A percentile compares a stretch with the other conserved stretches of the same genome.
phyloP scores from a whole-genome alignment of 2,329 filamentous ascomycete species.

The Hypocrella siamensis region DNA sequence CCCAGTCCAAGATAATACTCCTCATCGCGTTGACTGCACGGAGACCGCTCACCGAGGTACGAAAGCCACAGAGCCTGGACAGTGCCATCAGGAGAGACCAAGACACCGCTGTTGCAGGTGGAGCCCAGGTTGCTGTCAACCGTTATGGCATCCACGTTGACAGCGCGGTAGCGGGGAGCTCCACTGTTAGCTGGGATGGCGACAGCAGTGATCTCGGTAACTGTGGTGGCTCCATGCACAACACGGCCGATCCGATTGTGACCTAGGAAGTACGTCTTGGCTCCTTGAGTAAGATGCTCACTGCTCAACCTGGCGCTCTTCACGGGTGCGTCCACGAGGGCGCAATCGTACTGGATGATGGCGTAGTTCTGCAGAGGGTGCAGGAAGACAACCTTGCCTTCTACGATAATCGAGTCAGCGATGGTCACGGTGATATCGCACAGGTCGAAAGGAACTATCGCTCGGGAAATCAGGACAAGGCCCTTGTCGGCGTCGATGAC shows the following conservation, averaged over 20 bases:
- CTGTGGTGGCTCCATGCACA: constrained; percentile 82
- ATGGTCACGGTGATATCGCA: constrained; percentile 95
- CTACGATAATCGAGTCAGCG: constrained; percentile 87
- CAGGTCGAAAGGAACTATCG: constrained; percentile 89
- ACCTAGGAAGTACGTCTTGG: constrained; percentile 92
- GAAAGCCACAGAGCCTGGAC: constrained; percentile 95
- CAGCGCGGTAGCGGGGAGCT: constrained; percentile 82
- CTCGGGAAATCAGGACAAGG: constrained; percentile 82
- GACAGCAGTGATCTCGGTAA: constrained; percentile 94
- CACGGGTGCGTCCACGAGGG: constrained; percentile 84
- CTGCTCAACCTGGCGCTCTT: constrained; percentile 73
- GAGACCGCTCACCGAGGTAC: constrained; percentile 79
- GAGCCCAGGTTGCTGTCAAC: constrained; percentile 85
- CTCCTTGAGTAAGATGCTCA: constrained; percentile 77
- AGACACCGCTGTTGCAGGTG: constrained; percentile 86
- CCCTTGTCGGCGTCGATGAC: constrained; percentile 97
- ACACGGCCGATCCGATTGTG: constrained; percentile 93
- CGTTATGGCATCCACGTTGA: constrained; percentile 93
- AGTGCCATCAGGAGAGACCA: constrained; percentile 77
- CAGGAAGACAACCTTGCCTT: constrained; percentile 87
- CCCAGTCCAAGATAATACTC: constrained; percentile 92
- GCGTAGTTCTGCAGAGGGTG: constrained; percentile 96
- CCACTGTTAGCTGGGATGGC: constrained; percentile 88
- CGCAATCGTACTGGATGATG: constrained; percentile 87
- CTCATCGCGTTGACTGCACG: constrained; percentile 69